These are phyloP conservation scores for Leccinum longicurvipes DNA, from an alignment of 768 basidiomycete species.

Conservation along the genomic window DNA sequence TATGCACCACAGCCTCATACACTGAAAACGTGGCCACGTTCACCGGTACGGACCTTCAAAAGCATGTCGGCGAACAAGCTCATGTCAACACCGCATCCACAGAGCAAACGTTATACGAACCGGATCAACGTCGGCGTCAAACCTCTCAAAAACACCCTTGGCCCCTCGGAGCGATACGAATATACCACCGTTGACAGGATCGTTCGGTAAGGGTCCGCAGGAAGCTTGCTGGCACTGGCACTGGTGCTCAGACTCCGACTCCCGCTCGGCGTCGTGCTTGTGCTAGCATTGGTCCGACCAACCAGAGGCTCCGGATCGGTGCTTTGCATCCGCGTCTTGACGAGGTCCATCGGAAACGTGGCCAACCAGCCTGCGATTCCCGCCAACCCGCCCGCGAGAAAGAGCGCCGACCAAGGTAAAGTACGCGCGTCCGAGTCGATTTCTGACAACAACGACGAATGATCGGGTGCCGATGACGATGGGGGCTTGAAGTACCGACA, in stretches of 20 bases:
- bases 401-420: slow-evolving; percentile 53
- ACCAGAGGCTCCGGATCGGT: slow-evolving; percentile 8
- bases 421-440: slow-evolving; percentile 35
- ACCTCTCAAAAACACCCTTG: slow-evolving; percentile 70
- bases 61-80: neutral
- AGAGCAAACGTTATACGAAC: slow-evolving; percentile 32
- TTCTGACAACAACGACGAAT: slow-evolving; percentile 39
- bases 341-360: slow-evolving; percentile 86
- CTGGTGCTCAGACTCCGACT: neutral
- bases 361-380: slow-evolving; percentile 74
- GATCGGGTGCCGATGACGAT: slow-evolving; percentile 19
- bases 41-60: slow-evolving; percentile 70
- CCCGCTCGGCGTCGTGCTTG: neutral
- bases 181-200: slow-evolving; percentile 55
- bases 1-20: slow-evolving; percentile 59
- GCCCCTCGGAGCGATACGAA: slow-evolving; percentile 64
- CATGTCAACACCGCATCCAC: neutral
- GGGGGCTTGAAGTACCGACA: slow-evolving; percentile 44
- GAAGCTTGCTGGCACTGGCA: neutral
- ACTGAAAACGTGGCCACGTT: slow-evolving; percentile 80
- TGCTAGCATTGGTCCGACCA: neutral
- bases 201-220: slow-evolving; percentile 54
- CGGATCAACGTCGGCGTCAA: slow-evolving; percentile 78
- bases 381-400: slow-evolving; percentile 73
- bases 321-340: slow-evolving; percentile 87